Evolutionary conservation across 805 yeast species (phyloP).

Genomic region (Isabelozyma pseudorhagii): DNA sequence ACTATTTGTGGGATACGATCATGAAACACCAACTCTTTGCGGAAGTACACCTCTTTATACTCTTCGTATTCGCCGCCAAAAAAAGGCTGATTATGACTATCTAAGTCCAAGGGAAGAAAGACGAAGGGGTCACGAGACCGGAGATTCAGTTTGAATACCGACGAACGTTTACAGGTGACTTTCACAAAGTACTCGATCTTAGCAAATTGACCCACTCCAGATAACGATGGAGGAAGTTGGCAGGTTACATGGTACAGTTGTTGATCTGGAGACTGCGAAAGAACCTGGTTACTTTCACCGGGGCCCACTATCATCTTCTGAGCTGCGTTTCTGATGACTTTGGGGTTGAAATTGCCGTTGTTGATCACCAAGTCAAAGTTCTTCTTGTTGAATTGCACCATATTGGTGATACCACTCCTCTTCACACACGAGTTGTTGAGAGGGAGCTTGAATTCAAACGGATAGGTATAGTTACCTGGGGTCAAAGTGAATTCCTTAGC

Average conservation of each 20-base stretch:
- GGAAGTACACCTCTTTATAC: constrained; percentile 41
- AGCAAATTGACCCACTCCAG: constrained; percentile 32
- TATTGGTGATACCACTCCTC: constrained; percentile 31
- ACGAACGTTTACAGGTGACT: constrained; percentile 55
- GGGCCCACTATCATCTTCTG: constrained; percentile 3
- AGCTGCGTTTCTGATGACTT: constrained; percentile 15
- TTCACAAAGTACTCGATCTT: constrained; percentile 53
- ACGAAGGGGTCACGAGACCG: constrained; percentile 49
- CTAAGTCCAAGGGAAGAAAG: constrained; percentile 49
- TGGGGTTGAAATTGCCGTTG: constrained; percentile 26
- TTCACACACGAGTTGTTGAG: constrained; percentile 39
- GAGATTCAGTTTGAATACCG: constrained; percentile 45
- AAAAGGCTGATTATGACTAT: constrained; percentile 17
- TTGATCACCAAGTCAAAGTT: constrained; percentile 26
- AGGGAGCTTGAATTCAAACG: constrained; percentile 47
- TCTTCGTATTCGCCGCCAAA: constrained; percentile 20
- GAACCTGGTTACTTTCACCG: neutral
- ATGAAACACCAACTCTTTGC: constrained; percentile 37
- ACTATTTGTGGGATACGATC: constrained; percentile 44
- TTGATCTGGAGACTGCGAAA: neutral
- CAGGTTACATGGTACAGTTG: constrained; percentile 21
- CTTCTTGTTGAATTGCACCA: constrained; percentile 25
- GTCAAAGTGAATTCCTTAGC: constrained; percentile 44
- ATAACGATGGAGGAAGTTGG: constrained; percentile 34
- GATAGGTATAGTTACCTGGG: constrained; percentile 50